Base-by-base conservation (phyloP, 305 asterid species). In the Striga hermonthica region DNA sequence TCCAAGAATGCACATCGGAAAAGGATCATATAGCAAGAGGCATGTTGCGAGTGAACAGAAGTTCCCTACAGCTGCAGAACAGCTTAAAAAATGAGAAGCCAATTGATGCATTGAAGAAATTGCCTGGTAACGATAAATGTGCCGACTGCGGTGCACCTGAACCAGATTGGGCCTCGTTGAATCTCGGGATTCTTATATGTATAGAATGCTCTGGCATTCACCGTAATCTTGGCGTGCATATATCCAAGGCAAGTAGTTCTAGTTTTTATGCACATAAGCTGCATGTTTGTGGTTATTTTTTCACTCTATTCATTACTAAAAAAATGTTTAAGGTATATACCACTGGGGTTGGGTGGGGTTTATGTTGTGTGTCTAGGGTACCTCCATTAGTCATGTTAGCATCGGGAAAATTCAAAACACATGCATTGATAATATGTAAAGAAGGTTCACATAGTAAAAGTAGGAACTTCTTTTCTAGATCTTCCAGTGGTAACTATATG, bases 81-180 rank as follows among this genome's bases (percentile, higher is more conserved):
- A 72, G 73, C 81, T 39, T 64, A 71, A 80, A 74, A 68, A 55
- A 58, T 57, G 85, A 74, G 79, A 83, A 72, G 75, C 89, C 88
- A 63, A 78, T 80, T 49, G 86, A 84, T 75, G 83, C 80, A 65
- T 62, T 88, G 62, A 80, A 78, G 77, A 80, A 79, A 75, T 63
- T 88, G 77, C 95, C 87, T 52, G 95, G 98, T 63, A 91, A 88
- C 76, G 96, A 91, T 75, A 88, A 80, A 81, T 91, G 98, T 82
- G 98, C 98, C 11, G 98, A 91, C 80, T 91, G 98, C 54, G 95
- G 96, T 68, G 89, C 98, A 43, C 85, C 89, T 61, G 95, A 83
- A 62, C 98, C 97, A 59, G 97, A 91, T 47, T 91, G 97, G 97
- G 97, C 96, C 74, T 91, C 97, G 77, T 80, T 91, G 82, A 91